Conservation (phyloP, 305 asterid species). For the Fraxinus sp. region DNA sequence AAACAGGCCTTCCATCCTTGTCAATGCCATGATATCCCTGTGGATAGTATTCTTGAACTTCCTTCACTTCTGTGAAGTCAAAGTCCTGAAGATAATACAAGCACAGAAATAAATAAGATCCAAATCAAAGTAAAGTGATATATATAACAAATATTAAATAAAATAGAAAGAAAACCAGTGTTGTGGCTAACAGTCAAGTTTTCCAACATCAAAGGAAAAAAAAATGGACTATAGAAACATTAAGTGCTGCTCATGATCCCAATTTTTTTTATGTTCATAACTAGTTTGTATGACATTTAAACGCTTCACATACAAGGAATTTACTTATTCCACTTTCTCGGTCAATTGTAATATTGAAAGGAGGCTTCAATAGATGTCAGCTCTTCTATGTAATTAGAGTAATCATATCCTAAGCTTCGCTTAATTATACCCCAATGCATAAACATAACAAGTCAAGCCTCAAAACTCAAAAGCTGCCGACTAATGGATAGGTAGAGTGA, state of each 20-base stretch:
- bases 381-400: not conserved
- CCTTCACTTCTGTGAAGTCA: slow-evolving; percentile 53
- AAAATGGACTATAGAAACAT: not conserved
- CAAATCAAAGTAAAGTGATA: not conserved
- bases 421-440: not conserved
- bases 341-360: not conserved
- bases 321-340: not conserved
- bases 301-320: not conserved
- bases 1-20: slow-evolving; percentile 74
- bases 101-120: not conserved
- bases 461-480: not conserved
- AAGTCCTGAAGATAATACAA: slow-evolving; percentile 52
- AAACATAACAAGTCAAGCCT: not conserved
- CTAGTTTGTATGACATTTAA: not conserved
- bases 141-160: not conserved
- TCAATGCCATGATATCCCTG: slow-evolving; percentile 88
- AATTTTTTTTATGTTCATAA: not conserved
- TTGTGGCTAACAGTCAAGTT: not conserved
- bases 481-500: not conserved
- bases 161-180: not conserved
- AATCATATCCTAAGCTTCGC: too few relatives aligned
- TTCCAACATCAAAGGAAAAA: not conserved
- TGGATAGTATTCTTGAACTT: slow-evolving; percentile 64
- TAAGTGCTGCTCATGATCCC: not conserved
- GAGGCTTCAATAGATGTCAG: not conserved